Evolutionary conservation across 192 early-diverging fungal genomes (phyloP).

Genomic region (Umbelopsis ramanniana): DNA sequence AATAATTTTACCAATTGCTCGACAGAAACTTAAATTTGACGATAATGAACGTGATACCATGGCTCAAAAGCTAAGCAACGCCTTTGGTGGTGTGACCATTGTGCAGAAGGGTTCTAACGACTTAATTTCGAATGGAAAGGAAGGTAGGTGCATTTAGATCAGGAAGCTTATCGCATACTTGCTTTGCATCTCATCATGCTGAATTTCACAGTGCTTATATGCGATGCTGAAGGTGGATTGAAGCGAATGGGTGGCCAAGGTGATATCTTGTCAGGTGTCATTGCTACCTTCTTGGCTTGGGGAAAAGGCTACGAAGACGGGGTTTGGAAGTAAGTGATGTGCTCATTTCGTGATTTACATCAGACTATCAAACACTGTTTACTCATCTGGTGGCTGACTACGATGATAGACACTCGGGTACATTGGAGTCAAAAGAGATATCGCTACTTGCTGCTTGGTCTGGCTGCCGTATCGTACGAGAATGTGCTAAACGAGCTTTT

Average conservation of each 20-base stretch:
- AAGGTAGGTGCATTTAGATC: conserved; percentile 41
- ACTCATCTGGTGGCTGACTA: background rate
- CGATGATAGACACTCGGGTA: conserved; percentile 35
- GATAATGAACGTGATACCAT: conserved; percentile 40
- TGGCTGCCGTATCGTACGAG: conserved; percentile 58
- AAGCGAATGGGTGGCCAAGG: conserved; percentile 96
- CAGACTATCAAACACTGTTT: no score
- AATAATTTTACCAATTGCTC: background rate
- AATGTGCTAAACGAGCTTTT: conserved; percentile 61
- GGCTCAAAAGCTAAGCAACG: conserved; percentile 57
- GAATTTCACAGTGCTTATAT: conserved; percentile 53
- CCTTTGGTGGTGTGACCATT: conserved; percentile 79
- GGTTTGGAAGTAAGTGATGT: conserved; percentile 57
- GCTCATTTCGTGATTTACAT: background rate
- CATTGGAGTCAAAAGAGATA: conserved; percentile 42
- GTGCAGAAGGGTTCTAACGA: conserved; percentile 81
- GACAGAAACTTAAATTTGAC: conserved; percentile 30
- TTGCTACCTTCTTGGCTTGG: conserved; percentile 91
- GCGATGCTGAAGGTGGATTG: conserved; percentile 69
- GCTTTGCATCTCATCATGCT: conserved; percentile 4
- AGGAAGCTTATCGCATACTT: background rate
- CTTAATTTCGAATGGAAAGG: conserved; percentile 74
- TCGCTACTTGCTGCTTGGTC: conserved; percentile 72
- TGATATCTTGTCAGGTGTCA: conserved; percentile 84
- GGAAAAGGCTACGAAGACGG: conserved; percentile 63